Evolutionary conservation across 352 stramenopile species (phyloP), one percentile per base, ranked within the genome.

Genomic region (Globisporangium lucens): DNA sequence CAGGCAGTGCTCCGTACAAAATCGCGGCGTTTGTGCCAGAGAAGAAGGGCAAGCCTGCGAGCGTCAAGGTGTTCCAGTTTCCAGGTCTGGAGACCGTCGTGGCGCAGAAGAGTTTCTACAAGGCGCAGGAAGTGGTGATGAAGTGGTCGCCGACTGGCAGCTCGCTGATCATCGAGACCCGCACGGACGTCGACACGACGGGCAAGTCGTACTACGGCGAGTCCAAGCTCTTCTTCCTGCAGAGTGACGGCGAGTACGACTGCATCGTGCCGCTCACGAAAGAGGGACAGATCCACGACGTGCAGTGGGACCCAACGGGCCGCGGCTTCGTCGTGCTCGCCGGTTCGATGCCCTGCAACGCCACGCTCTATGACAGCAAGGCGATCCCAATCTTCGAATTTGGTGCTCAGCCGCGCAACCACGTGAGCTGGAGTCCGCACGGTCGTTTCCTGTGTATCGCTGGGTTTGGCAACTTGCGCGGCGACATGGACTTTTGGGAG

Each of bases 161-260:
- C 12, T 83, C 90, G 47, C 75, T 97, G 29, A 86, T 98, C 59
- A 93, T 96, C 71, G 87, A 97, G 77, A 97, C 91, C 51, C 89
- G 89, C 63, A 98, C 92, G 61, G 92, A 97, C 62, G 86, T 97
- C 20, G 92, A 98, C 67, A 96, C 90, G 46, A 95, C 89, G 0
- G 95, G 95, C 65, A 88, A 98, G 76, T 98, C 92, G 51, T 99
- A 99, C 80, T 99, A 99, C 67, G 97, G 97, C 56, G 97, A 97
- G 63, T 98, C 96, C 0, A 91, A 94, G 10, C 78, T 99, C 2
- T 99, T 98, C 77, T 95, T 99, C 69, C 76, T 99, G 68, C 86
- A 98, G 75, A 88, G 85, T 60, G 91, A 98, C 67, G 89, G 92
- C 41, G 80, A 90, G 30, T 97, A 98, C 71, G 88, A 97, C 73